These are phyloP conservation scores for Coriolopsis trogii DNA, from an alignment of 1,284 basidiomycete genomes.

Conservation along the genomic window DNA sequence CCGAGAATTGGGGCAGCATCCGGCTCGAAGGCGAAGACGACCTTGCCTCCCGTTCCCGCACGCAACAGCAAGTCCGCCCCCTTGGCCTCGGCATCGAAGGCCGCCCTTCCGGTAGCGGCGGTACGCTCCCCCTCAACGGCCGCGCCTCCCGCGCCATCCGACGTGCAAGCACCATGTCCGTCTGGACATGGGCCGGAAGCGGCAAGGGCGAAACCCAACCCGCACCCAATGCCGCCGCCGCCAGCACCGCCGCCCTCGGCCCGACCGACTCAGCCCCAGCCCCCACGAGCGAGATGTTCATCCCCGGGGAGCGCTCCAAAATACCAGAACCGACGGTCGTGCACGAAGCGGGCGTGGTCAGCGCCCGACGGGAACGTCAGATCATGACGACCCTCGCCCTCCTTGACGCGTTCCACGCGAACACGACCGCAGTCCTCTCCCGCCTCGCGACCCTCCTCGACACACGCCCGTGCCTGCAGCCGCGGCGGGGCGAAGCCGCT, in stretches of 20 bases:
- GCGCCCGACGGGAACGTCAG: slow-evolving; percentile 43
- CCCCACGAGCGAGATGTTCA: slow-evolving; percentile 18
- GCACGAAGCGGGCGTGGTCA: slow-evolving; percentile 30
- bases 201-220: slow-evolving; percentile 8
- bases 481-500: slow-evolving; percentile 10
- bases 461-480: slow-evolving; percentile 22
- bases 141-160: slow-evolving; percentile 24
- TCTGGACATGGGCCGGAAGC: slow-evolving; percentile 28
- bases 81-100: slow-evolving; percentile 76
- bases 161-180: slow-evolving; percentile 30
- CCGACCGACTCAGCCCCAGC: slow-evolving; percentile 10
- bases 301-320: slow-evolving; percentile 19
- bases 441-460: slow-evolving; percentile 54
- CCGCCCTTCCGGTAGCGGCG: slow-evolving; percentile 23
- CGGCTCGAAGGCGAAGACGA: slow-evolving; percentile 64
- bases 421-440: slow-evolving; percentile 68
- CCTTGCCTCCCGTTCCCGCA: slow-evolving; percentile 12
- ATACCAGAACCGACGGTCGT: slow-evolving; percentile 26
- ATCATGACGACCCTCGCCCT: slow-evolving; percentile 66
- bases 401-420: slow-evolving; percentile 72
- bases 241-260: too few species aligned
- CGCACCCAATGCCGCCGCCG: too few species aligned
- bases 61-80: slow-evolving; percentile 48
- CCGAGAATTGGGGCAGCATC: slow-evolving; percentile 54
- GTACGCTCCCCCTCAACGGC: slow-evolving; percentile 14